phyloP scores from a whole-genome alignment of 345 rosid species.

The Brassica carinata region DNA sequence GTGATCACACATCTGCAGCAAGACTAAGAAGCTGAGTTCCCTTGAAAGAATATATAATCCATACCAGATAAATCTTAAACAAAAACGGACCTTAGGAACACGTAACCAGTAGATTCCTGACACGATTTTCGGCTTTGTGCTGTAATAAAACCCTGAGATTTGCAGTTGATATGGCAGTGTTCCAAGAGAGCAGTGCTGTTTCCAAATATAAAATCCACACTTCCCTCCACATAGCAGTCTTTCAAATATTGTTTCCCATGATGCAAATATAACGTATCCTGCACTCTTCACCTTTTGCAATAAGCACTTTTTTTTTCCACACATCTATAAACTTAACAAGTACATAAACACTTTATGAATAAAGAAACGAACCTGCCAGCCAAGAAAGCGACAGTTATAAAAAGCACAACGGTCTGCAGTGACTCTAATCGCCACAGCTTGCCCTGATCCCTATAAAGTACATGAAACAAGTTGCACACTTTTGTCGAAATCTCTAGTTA shows the following conservation, averaged over 20 bases:
- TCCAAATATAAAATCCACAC: constrained; percentile 94
- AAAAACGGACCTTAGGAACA: constrained; percentile 70
- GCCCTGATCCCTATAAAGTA: constrained; percentile 77
- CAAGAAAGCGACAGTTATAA: constrained; percentile 92
- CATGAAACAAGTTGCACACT: not conserved
- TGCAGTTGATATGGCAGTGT: constrained; percentile 97
- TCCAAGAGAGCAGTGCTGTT: constrained; percentile 92
- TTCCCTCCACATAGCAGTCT: constrained; percentile 92
- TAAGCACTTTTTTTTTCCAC: not conserved
- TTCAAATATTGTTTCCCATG: constrained; percentile 86
- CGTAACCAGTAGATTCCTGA: constrained; percentile 88
- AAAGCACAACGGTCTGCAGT: constrained; percentile 97
- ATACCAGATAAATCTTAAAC: not conserved
- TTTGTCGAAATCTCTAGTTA: not conserved
- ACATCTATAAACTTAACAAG: not conserved
- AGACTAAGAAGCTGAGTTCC: not conserved
- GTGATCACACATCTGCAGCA: constrained; percentile 82
- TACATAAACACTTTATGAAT: not conserved
- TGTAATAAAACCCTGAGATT: constrained; percentile 78
- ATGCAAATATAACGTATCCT: constrained; percentile 96
- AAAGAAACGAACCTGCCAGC: constrained; percentile 78
- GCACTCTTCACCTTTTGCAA: constrained; percentile 20
- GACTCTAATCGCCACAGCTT: constrained; percentile 93
- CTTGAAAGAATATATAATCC: not conserved
- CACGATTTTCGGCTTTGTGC: constrained; percentile 97